These are phyloP conservation scores for Acanthamoeba lenticulata DNA, from an alignment of 208 protist species.

Conservation along the genomic window DNA sequence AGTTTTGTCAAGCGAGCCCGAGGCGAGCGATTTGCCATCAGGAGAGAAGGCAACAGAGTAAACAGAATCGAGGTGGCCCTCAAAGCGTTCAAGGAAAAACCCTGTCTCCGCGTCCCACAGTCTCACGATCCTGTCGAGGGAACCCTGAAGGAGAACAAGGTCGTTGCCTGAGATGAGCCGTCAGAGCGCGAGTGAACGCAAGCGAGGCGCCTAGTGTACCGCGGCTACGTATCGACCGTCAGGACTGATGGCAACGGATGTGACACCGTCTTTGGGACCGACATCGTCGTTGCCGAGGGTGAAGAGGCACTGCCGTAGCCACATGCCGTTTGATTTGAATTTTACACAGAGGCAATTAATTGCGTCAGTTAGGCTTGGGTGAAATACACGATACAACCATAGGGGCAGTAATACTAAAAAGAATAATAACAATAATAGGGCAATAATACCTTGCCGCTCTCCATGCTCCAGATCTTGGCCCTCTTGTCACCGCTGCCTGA, in stretches of 20 bases:
- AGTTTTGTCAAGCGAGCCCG: conserved; percentile 78
- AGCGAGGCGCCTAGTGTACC: background rate
- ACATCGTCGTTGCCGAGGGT: conserved; percentile 82
- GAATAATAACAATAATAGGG: too few relatives aligned
- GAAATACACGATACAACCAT: too few relatives aligned
- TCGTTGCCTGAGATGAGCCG: background rate
- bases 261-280: conserved; percentile 85
- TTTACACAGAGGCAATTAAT: background rate
- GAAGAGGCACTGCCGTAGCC: conserved; percentile 49
- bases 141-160: conserved; percentile 67
- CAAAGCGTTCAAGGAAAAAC: conserved; percentile 79
- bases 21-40: conserved; percentile 79
- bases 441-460: conserved; percentile 68
- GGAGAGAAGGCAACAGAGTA: conserved; percentile 83
- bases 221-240: conserved; percentile 79
- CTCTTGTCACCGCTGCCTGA: conserved; percentile 87
- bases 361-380: too few relatives aligned
- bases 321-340: background rate
- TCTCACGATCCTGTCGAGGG: conserved; percentile 82
- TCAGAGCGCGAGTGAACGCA: background rate
- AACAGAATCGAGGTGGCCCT: conserved; percentile 84
- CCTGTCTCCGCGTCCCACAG: conserved; percentile 82
- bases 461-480: conserved; percentile 86
- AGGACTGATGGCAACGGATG: conserved; percentile 80
- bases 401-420: too few relatives aligned